These are phyloP conservation scores for Penicillium arizonense DNA, from an alignment of 495 filamentous ascomycete genomes.

Conservation along the genomic window DNA sequence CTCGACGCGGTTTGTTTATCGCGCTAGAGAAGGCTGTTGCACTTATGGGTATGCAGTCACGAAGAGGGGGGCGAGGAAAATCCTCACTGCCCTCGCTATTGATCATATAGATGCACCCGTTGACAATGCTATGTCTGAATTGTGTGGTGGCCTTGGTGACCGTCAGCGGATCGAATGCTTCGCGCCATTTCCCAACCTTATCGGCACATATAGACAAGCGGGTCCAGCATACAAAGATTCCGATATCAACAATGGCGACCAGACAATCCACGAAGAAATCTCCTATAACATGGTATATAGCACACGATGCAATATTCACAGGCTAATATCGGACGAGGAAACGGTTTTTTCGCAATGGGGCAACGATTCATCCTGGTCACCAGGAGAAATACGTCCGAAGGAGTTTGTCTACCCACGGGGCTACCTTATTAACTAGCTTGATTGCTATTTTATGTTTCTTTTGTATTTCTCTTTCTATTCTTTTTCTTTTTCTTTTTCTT, in stretches of 20 bases:
- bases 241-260: constrained; percentile 20
- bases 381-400: constrained; percentile 13
- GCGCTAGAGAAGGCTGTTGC: constrained; percentile 25
- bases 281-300: constrained; percentile 29
- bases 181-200: constrained; percentile 26
- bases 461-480: too few species aligned
- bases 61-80: constrained; percentile 48
- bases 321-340: constrained; percentile 19
- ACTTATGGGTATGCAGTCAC: constrained; percentile 51
- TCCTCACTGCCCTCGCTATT: constrained; percentile 38
- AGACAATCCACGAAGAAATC: constrained; percentile 12
- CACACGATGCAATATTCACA: constrained; percentile 26
- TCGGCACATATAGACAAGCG: constrained; percentile 23
- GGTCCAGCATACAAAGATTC: constrained; percentile 21
- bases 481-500: too few species aligned
- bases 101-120: constrained; percentile 23
- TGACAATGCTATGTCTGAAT: constrained; percentile 25
- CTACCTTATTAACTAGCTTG: constrained; percentile 12
- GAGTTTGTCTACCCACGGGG: constrained; percentile 26
- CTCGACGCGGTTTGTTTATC: constrained; percentile 32
- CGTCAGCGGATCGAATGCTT: constrained; percentile 27
- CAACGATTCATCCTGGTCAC: constrained; percentile 21
- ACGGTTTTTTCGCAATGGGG: constrained; percentile 24
- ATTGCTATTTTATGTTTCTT: too few species aligned
- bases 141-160: constrained; percentile 21